A percentile compares a stretch with the other conserved stretches of the same genome.
phyloP scores from a whole-genome alignment of 2,329 filamentous ascomycete species.

The Aspergillus pseudoterreus region DNA sequence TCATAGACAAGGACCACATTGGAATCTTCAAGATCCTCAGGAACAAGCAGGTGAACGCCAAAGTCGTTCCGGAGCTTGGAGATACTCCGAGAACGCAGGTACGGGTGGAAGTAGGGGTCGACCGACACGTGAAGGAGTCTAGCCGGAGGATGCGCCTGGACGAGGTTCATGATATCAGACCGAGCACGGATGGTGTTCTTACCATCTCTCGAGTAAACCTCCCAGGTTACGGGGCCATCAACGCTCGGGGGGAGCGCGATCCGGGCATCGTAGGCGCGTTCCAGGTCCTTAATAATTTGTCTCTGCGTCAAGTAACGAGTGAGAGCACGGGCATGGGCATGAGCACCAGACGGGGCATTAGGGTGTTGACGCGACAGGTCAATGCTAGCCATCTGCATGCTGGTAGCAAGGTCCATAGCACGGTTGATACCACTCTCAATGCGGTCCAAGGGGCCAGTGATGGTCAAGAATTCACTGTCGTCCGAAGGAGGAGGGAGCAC shows the following conservation, averaged over 20 bases:
- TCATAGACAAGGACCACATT: conserved; percentile 51
- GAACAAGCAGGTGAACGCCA: conserved; percentile 48
- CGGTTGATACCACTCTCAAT: conserved; percentile 74
- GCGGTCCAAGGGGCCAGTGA: conserved; percentile 73
- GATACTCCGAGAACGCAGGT: conserved; percentile 39
- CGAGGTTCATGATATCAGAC: conserved; percentile 47
- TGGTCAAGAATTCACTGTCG: conserved; percentile 77
- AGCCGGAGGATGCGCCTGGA: conserved; percentile 47
- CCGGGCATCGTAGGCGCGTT: conserved; percentile 75
- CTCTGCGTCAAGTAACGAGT: conserved; percentile 84
- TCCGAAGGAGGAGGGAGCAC: conserved; percentile 72
- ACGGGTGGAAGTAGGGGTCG: conserved; percentile 49
- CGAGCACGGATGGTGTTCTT: conserved; percentile 63
- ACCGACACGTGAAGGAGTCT: conserved; percentile 43
- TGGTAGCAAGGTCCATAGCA: conserved; percentile 82
- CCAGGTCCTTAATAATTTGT: conserved; percentile 75
- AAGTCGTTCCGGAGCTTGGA: conserved; percentile 39
- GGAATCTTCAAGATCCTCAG: conserved; percentile 41
- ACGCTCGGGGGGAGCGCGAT: conserved; percentile 71
- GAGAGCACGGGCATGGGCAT: conserved; percentile 77
- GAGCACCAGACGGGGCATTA: conserved; percentile 67
- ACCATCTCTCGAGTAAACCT: conserved; percentile 80
- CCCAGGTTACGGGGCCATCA: conserved; percentile 73
- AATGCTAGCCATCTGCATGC: conserved; percentile 78
- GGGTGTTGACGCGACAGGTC: conserved; percentile 78